Conservation (phyloP, 495 filamentous ascomycete genomes). For the Copromyces sp. region DNA sequence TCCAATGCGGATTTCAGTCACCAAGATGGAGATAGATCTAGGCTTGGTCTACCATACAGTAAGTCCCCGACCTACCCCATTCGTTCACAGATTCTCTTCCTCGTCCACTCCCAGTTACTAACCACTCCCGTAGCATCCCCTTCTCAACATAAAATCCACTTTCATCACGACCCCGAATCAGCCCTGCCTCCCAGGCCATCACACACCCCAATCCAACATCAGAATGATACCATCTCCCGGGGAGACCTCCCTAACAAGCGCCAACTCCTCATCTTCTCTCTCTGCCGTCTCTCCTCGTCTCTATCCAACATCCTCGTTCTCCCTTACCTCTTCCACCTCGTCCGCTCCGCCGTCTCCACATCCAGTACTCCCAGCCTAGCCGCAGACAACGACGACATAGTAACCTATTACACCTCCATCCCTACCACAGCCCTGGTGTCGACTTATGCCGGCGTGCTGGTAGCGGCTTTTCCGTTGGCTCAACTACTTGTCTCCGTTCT, state of each 20-base stretch:
- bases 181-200: neutral
- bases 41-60: neutral
- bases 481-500: slow-evolving; percentile 49
- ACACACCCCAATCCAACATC: neutral
- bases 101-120: neutral
- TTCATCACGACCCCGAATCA: neutral
- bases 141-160: neutral
- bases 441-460: slow-evolving; percentile 3
- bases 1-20: neutral
- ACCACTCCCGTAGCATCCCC: neutral
- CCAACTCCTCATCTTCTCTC: slow-evolving; percentile 41
- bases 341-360: slow-evolving; percentile 36
- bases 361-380: slow-evolving; percentile 50
- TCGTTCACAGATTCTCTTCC: neutral
- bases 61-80: neutral
- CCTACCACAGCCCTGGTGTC: neutral
- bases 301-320: slow-evolving; percentile 41
- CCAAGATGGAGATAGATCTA: neutral
- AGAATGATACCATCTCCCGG: slow-evolving; percentile 10
- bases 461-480: slow-evolving; percentile 6
- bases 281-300: slow-evolving; percentile 43
- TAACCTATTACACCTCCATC: neutral
- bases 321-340: slow-evolving; percentile 48
- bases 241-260: slow-evolving; percentile 39
- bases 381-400: slow-evolving; percentile 35